These are phyloP conservation scores for Apiotrichum siamense DNA, from an alignment of 1,284 basidiomycete genomes.

Conservation along the genomic window DNA sequence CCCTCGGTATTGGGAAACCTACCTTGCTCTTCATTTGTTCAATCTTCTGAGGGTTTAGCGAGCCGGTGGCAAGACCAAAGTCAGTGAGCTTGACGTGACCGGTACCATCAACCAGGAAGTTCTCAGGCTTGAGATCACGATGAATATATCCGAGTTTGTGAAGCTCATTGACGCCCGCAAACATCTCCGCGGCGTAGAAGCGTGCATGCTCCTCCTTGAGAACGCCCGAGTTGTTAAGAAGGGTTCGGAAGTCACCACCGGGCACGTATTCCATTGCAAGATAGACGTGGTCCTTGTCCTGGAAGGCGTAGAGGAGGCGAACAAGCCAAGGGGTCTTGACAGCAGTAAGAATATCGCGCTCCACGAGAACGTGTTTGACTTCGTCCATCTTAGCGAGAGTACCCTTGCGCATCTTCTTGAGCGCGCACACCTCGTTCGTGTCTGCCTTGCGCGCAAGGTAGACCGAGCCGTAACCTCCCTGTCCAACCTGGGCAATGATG, in stretches of 20 bases:
- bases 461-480: constrained; percentile 94
- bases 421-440: constrained; percentile 85
- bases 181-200: constrained; percentile 96
- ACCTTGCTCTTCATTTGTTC: constrained; percentile 91
- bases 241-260: constrained; percentile 89
- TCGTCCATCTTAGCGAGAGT: constrained; percentile 96
- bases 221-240: constrained; percentile 92
- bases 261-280: constrained; percentile 99
- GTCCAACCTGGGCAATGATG: constrained; percentile 93
- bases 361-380: constrained; percentile 85
- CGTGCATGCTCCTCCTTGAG: constrained; percentile 91
- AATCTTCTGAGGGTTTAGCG: constrained; percentile 89
- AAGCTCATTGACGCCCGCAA: constrained; percentile 78
- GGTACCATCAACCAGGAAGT: constrained; percentile 90
- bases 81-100: constrained; percentile 99
- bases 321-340: constrained; percentile 96
- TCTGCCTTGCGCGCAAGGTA: constrained; percentile 86
- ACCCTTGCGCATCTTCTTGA: constrained; percentile 92
- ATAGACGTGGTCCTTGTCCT: constrained; percentile 81
- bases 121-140: constrained; percentile 93
- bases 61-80: constrained; percentile 95
- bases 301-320: constrained; percentile 84
- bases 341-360: constrained; percentile 89
- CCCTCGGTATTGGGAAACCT: constrained; percentile 16
- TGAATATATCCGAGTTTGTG: constrained; percentile 96